Conservation (phyloP, 768 basidiomycete genomes). For the Termitomyces sp. region DNA sequence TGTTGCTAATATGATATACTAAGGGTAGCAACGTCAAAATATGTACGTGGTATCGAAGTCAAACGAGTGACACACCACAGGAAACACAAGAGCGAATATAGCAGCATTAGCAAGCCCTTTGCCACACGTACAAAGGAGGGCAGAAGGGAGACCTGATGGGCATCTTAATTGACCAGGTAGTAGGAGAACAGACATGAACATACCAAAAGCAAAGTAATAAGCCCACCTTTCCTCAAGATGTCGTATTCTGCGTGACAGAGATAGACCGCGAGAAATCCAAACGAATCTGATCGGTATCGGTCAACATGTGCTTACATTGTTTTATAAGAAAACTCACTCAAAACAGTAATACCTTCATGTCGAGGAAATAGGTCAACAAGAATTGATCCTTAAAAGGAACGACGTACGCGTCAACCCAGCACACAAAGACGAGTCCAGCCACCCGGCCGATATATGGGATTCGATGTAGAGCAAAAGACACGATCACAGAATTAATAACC, state of each 20-base stretch:
- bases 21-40: background rate
- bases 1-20: conserved; percentile 87
- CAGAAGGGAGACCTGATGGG: conserved; percentile 57
- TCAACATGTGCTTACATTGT: background rate
- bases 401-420: conserved; percentile 85
- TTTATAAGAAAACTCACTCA: conserved; percentile 47
- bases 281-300: conserved; percentile 49
- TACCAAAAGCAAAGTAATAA: conserved; percentile 83
- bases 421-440: conserved; percentile 67
- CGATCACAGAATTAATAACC: conserved; percentile 67
- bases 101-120: conserved; percentile 76
- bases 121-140: conserved; percentile 68
- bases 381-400: background rate
- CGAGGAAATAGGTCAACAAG: background rate
- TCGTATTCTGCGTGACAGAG: conserved; percentile 61
- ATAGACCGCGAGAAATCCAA: conserved; percentile 72
- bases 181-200: conserved; percentile 9
- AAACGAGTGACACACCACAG: conserved; percentile 45
- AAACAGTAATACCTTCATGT: conserved; percentile 78
- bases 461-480: conserved; percentile 58
- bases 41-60: background rate
- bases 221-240: conserved; percentile 87
- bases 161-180: background rate
- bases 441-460: conserved; percentile 62
- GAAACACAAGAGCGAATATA: conserved; percentile 78